phyloP scores from a whole-genome alignment of 768 basidiomycete species.

The Cyclocybe aegerita region DNA sequence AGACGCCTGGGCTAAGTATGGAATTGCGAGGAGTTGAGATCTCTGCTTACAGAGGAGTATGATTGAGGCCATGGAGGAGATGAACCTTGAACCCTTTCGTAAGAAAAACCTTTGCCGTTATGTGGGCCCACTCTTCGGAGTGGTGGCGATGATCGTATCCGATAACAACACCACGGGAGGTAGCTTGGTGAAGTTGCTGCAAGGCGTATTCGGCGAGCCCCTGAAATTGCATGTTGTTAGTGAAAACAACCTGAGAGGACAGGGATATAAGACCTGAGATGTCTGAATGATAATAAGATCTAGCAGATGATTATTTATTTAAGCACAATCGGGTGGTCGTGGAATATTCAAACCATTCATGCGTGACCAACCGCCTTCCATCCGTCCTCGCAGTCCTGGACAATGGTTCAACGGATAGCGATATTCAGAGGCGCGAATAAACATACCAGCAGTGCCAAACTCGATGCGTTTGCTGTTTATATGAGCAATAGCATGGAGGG shows the following conservation, averaged over 20 bases:
- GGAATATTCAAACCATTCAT: slow-evolving; percentile 63
- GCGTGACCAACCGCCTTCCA: slow-evolving; percentile 89
- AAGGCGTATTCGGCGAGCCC: slow-evolving; percentile 76
- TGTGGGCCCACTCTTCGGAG: slow-evolving; percentile 72
- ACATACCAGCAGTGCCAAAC: slow-evolving; percentile 83
- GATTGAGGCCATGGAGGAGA: slow-evolving; percentile 67
- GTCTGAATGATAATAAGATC: slow-evolving; percentile 79
- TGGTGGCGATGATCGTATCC: slow-evolving; percentile 87
- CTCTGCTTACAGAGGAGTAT: slow-evolving; percentile 52
- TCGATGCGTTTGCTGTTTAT: slow-evolving; percentile 65
- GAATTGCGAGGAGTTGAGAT: background rate
- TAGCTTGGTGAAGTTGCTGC: slow-evolving; percentile 50
- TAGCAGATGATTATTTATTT: slow-evolving; percentile 15
- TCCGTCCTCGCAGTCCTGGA: slow-evolving; percentile 70
- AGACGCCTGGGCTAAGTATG: background rate
- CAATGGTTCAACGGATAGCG: background rate
- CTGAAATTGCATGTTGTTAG: slow-evolving; percentile 32
- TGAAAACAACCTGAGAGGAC: background rate
- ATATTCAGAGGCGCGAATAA: background rate
- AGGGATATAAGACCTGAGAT: slow-evolving; percentile 54
- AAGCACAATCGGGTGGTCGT: background rate
- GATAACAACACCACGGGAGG: slow-evolving; percentile 68
- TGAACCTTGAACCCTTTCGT: slow-evolving; percentile 66
- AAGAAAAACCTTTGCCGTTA: slow-evolving; percentile 74
- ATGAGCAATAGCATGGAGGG: background rate